Evolutionary conservation across 2,329 filamentous ascomycete genomes (phyloP).

Genomic region (Ophiocordyceps sinensis): DNA sequence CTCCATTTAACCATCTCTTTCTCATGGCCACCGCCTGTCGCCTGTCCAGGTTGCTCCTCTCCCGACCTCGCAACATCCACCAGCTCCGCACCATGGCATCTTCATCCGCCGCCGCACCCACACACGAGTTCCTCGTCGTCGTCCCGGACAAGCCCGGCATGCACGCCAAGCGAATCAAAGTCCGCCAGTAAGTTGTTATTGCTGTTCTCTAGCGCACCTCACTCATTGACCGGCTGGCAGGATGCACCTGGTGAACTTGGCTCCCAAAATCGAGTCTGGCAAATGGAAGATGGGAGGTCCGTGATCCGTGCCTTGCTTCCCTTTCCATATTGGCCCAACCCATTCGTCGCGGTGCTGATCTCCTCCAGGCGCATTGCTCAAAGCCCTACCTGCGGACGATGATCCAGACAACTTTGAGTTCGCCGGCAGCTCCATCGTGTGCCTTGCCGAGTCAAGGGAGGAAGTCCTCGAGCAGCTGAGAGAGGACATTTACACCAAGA

Average conservation of each 20-base stretch:
- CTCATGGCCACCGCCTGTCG: neutral
- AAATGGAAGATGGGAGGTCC: constrained; percentile 51
- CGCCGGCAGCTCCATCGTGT: constrained; percentile 58
- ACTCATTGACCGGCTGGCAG: neutral
- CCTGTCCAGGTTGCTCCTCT: neutral
- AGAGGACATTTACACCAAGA: constrained; percentile 57
- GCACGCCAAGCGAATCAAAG: constrained; percentile 45
- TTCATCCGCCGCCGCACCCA: constrained; percentile 12
- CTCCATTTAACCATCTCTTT: too few relatives aligned
- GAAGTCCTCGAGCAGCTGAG: constrained; percentile 53
- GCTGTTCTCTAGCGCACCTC: neutral
- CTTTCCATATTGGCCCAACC: neutral
- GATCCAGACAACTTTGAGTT: constrained; percentile 47
- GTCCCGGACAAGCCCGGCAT: constrained; percentile 50
- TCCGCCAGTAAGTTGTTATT: constrained; percentile 33
- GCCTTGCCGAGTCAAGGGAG: constrained; percentile 51
- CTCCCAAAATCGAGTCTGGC: constrained; percentile 36
- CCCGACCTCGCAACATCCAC: constrained; percentile 1
- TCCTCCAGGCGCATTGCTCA: constrained; percentile 48
- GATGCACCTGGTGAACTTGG: constrained; percentile 42
- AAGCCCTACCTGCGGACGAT: constrained; percentile 49
- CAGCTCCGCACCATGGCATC: constrained; percentile 15
- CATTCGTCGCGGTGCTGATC: neutral
- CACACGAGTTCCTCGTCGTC: constrained; percentile 54
- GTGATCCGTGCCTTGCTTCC: neutral